Percentiles rank a stretch among this genome's conserved stretches.
These are phyloP conservation scores for Edaphochlamys debaryana DNA, from an alignment of 139 green algal species.

Conservation along the genomic window DNA sequence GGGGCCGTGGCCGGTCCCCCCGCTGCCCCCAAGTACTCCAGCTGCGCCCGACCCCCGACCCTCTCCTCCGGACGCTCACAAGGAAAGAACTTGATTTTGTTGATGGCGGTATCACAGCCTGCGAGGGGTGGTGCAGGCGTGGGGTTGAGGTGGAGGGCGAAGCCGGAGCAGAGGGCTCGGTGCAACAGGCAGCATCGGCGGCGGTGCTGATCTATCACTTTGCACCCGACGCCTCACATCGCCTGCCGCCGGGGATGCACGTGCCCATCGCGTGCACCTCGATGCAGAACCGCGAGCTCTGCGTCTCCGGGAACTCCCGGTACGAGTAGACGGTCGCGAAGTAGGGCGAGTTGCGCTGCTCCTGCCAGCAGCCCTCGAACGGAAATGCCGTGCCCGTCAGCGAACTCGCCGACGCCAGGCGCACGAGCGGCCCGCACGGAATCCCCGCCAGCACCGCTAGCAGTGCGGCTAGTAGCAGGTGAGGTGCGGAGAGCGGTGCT, in stretches of 20 bases:
- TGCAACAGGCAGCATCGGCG: background rate
- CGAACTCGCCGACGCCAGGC: background rate
- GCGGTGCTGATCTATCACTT: background rate
- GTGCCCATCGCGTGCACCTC: background rate
- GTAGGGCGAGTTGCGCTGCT: conserved; percentile 31
- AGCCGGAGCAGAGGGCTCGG: background rate
- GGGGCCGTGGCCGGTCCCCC: too few relatives aligned
- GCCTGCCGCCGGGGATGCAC: background rate
- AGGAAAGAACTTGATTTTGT: background rate
- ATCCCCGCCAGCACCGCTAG: background rate
- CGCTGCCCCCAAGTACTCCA: too few relatives aligned
- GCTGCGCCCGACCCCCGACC: too few relatives aligned
- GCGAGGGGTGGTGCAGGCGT: too few relatives aligned
- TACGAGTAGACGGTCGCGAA: conserved; percentile 6
- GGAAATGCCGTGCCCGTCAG: conserved; percentile 29
- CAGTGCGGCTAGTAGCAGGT: background rate
- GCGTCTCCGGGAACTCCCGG: background rate
- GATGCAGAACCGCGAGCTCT: background rate
- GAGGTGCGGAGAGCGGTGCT: too few relatives aligned
- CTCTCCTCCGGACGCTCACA: too few relatives aligned
- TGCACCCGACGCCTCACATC: background rate
- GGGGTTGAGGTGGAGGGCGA: too few relatives aligned
- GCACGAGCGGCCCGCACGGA: background rate
- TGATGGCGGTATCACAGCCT: background rate
- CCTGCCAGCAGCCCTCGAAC: conserved; percentile 16